Evolutionary conservation across 192 early-diverging fungal genomes (phyloP), one percentile per base, ranked within the genome.

Genomic region (Coemansia asiatica): DNA sequence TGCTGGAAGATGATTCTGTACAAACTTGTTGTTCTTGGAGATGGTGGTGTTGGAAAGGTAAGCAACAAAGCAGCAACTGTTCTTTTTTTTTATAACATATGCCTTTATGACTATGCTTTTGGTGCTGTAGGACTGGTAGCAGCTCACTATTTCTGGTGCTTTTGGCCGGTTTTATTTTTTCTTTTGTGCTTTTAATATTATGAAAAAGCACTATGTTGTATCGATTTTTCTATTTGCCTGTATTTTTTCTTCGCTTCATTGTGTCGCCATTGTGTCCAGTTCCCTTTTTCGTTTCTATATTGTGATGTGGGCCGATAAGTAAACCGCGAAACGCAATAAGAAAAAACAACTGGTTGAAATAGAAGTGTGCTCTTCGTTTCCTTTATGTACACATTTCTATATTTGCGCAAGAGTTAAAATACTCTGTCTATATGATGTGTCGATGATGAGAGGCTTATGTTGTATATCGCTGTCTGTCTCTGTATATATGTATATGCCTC

Each of bases 11-110:
- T 97, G 94, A 92, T 92, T 86, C 90, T 95, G 75, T 97, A 94
- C 84, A 97, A 97, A 81, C 83, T 97, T 46, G 95, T 95, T 62
- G 93, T 96, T 63, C 85, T 95, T 31, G 94, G 94, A 50, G 94
- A 92, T 70, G 92, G 95, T 85, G 91, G 90, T 88, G 92, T 95
- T 63, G 93, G 93, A 68, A 95, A 95, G 89, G 92, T 94, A 87
- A 57, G 83, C 23, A 3, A n/a, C 4, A 35, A 2, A 6, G 29
- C 29, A 19, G 4, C 21, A 53, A 25, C 12, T 5, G 25, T 67
- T 31, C 49, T 53, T 50, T 60, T 55, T 50, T 70, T 31, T 31
- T 23, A 23, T 38, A n/a, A n/a, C n/a, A n/a, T n/a, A n/a, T n/a
- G n/a, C n/a, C n/a, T n/a, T n/a, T n/a, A n/a, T n/a, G n/a, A n/a